Evolutionary conservation across 1,284 basidiomycete species (phyloP), one percentile per base, ranked within the genome.

Genomic region (Marasmius tenuissimus): DNA sequence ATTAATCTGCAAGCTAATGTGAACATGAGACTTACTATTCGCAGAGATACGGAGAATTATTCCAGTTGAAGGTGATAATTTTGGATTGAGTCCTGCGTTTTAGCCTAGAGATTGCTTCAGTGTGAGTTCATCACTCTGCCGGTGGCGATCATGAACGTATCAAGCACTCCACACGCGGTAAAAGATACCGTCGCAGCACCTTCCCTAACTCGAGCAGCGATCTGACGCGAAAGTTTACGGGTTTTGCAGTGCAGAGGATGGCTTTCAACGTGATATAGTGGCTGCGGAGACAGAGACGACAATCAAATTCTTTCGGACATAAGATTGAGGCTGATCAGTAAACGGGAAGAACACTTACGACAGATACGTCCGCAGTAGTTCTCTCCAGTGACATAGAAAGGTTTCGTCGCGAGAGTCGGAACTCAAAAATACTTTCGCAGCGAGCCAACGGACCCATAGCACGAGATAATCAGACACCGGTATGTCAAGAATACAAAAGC

Each of bases 351-450:
- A 33, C 57, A 11, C 84, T 69, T 64, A 85, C 85, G 58, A 89
- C 87, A 68, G 83, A 89, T 63, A 78, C 78, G 38, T 88, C 88
- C 9, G 88, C 82, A n/a, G 70, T 89, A 89, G 67, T 85, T 87
- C 71, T 89, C 88, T 1, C 88, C 88, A 2, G 82, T 84, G 39
- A 90, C 69, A 68, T 84, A 73, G 38, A 90, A 77, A 10, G 88
- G 88, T 35, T 88, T 81, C 0, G 74, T 82, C 2, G 80, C 80
- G 27, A 90, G 76, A n/a, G n/a, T n/a, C n/a, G n/a, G n/a, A n/a
- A 64, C 77, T 77, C 6, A 88, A 88, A 71, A 89, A 91, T 10
- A 89, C 2, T 27, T 27, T 27, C 4, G 27, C 82, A 65, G 84
- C 85, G 4, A 27, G 27, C 27, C 27, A 27, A 66, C 87, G 84